Percentiles rank a stretch among this genome's conserved stretches.
phyloP scores from a whole-genome alignment of 164 flowering plant genomes.

The Dillenia turbinata region DNA sequence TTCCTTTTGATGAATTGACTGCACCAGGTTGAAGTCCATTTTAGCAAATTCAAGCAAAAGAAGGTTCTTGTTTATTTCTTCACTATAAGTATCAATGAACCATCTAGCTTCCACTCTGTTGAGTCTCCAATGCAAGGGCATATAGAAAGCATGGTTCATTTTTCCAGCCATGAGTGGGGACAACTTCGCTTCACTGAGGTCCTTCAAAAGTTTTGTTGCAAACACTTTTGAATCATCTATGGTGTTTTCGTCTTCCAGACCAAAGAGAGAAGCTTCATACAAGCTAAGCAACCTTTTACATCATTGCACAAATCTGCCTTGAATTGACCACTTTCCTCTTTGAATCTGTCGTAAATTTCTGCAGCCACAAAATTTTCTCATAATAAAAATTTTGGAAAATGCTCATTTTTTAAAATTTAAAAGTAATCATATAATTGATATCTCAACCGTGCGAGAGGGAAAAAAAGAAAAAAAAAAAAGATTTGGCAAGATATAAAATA shows the following conservation, averaged over 20 bases:
- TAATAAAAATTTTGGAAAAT: no score
- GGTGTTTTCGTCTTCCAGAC: slow-evolving; percentile 1
- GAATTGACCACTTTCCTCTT: not conserved
- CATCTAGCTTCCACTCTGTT: slow-evolving; percentile 3
- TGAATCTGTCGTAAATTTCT: slow-evolving; percentile 4
- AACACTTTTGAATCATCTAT: not conserved
- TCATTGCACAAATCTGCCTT: not conserved
- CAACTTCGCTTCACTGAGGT: not conserved
- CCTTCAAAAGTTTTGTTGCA: not conserved
- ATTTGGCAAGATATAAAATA: no score
- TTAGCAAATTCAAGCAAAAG: slow-evolving; percentile 5
- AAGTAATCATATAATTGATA: not conserved
- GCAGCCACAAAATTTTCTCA: not conserved
- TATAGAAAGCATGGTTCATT: slow-evolving; percentile 1
- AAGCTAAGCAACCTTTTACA: slow-evolving; percentile 8
- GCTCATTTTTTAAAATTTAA: no score
- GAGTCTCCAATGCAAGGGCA: slow-evolving; percentile 9
- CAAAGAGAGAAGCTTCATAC: slow-evolving; percentile 9
- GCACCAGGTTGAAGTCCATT: slow-evolving; percentile 10
- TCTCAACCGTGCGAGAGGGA: no score
- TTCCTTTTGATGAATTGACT: not conserved
- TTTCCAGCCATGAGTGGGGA: not conserved
- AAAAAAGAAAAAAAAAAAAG: no score
- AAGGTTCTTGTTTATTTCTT: not conserved
- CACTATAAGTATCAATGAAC: slow-evolving; percentile 3